Evolutionary conservation across 2,329 filamentous ascomycete species (phyloP).

Genomic region (Epichloe hybrida): DNA sequence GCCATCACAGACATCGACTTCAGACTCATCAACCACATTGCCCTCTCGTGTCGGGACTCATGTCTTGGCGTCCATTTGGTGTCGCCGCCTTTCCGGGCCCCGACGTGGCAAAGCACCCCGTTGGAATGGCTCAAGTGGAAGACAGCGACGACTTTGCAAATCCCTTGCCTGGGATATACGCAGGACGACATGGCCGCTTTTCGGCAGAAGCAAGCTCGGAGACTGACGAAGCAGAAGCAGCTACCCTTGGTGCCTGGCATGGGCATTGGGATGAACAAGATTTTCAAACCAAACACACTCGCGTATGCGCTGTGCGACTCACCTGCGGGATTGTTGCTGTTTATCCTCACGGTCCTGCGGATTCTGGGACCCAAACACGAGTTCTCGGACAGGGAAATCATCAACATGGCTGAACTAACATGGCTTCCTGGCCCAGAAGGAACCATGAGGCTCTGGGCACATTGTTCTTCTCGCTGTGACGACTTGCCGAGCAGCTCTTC

Average conservation of each 20-base stretch:
- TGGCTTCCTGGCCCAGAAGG: conserved; percentile 56
- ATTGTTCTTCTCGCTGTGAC: conserved; percentile 23
- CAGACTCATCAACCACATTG: conserved; percentile 33
- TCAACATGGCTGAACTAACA: conserved; percentile 46
- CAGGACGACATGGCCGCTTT: conserved; percentile 35
- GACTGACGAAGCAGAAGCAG: conserved; percentile 5
- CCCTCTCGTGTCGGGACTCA: conserved; percentile 30
- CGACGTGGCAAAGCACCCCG: conserved; percentile 29
- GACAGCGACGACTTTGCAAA: conserved; percentile 34
- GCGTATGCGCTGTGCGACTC: conserved; percentile 50
- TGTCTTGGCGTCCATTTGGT: conserved; percentile 50
- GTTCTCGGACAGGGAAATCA: conserved; percentile 37
- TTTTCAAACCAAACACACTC: conserved; percentile 38
- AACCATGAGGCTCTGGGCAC: conserved; percentile 41
- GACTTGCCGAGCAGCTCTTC: conserved; percentile 10
- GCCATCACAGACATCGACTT: conserved; percentile 39
- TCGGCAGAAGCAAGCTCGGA: conserved; percentile 11
- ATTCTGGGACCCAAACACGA: conserved; percentile 25
- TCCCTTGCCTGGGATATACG: conserved; percentile 41
- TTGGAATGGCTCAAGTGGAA: conserved; percentile 42
- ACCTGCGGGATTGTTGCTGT: conserved; percentile 42
- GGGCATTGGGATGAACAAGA: conserved; percentile 17
- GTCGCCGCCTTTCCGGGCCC: conserved; percentile 39
- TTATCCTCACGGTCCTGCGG: conserved; percentile 35
- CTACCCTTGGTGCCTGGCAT: conserved; percentile 10